Percentiles rank a stretch among this genome's conserved stretches.
Conservation (phyloP, 129 eudicot genomes). For the Escallonia rubra region DNA sequence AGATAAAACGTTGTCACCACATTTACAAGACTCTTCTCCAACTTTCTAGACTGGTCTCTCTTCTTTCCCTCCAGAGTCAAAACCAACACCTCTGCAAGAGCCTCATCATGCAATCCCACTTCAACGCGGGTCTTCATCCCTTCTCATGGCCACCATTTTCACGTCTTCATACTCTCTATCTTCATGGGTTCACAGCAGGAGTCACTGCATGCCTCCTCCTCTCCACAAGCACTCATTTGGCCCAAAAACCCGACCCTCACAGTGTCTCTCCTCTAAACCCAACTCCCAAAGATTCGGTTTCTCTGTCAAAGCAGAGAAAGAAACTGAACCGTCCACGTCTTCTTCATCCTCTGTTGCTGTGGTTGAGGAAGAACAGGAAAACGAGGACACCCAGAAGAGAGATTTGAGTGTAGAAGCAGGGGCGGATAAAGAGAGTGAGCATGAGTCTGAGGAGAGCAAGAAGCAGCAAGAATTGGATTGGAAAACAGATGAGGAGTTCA, state of each 20-base stretch:
- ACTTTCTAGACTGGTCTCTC: slow-evolving; percentile 56
- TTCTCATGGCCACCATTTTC: slow-evolving; percentile 53
- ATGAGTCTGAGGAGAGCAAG: slow-evolving; percentile 27
- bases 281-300: slow-evolving; percentile 33
- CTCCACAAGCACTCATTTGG: slow-evolving; percentile 25
- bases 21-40: slow-evolving; percentile 45
- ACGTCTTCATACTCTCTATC: slow-evolving; percentile 33
- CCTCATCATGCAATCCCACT: slow-evolving; percentile 1
- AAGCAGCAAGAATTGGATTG: slow-evolving; percentile 74
- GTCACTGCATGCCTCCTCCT: slow-evolving; percentile 13
- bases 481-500: slow-evolving; percentile 91
- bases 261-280: slow-evolving; percentile 16
- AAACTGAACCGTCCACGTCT: slow-evolving; percentile 34
- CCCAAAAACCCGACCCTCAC: slow-evolving; percentile 18
- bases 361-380: slow-evolving; percentile 28
- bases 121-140: slow-evolving; percentile 4
- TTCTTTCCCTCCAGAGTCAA: slow-evolving; percentile 4
- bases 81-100: slow-evolving; percentile 13
- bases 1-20: background rate
- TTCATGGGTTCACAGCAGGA: slow-evolving; percentile 18
- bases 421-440: slow-evolving; percentile 12
- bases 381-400: slow-evolving; percentile 25
- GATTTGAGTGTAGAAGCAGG: slow-evolving; percentile 23
- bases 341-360: slow-evolving; percentile 32
- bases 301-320: slow-evolving; percentile 46